A percentile compares a stretch with the other conserved stretches of the same genome.
Evolutionary conservation across 306 rosid genomes (phyloP).

Genomic region (Benincasa hispida): DNA sequence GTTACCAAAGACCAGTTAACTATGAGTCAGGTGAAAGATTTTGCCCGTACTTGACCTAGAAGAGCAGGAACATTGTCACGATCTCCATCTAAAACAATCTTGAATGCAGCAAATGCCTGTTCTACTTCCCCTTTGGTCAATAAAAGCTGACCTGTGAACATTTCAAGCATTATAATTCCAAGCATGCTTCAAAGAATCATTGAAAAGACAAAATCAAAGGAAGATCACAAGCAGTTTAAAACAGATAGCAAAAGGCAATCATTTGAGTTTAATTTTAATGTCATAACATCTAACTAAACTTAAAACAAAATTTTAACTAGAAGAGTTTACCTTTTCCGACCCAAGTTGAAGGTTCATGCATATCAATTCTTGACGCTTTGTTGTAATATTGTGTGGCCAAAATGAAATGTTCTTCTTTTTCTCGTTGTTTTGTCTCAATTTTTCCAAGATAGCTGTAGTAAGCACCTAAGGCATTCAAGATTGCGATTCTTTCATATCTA

Average conservation of each 20-base stretch:
- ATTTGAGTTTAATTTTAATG: background rate
- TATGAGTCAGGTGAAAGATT: slow-evolving; percentile 4
- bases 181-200: background rate
- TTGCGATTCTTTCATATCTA: slow-evolving; percentile 95
- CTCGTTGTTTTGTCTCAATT: slow-evolving; percentile 93
- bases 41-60: slow-evolving; percentile 64
- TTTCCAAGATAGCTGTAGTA: slow-evolving; percentile 94
- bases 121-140: slow-evolving; percentile 94
- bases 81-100: slow-evolving; percentile 89
- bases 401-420: slow-evolving; percentile 95
- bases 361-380: slow-evolving; percentile 89
- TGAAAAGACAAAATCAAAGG: background rate
- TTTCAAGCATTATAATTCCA: background rate
- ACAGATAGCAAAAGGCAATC: background rate
- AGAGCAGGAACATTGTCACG: slow-evolving; percentile 95
- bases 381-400: slow-evolving; percentile 95
- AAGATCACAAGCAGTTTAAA: background rate
- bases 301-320: background rate
- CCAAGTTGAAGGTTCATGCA: slow-evolving; percentile 98
- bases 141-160: slow-evolving; percentile 89
- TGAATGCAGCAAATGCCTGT: slow-evolving; percentile 90
- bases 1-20: background rate
- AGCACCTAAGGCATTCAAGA: slow-evolving; percentile 91
- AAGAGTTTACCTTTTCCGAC: slow-evolving; percentile 75
- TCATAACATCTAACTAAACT: background rate